Conservation (phyloP, 2,329 filamentous ascomycete species). For the Tolypocladium nubicola region DNA sequence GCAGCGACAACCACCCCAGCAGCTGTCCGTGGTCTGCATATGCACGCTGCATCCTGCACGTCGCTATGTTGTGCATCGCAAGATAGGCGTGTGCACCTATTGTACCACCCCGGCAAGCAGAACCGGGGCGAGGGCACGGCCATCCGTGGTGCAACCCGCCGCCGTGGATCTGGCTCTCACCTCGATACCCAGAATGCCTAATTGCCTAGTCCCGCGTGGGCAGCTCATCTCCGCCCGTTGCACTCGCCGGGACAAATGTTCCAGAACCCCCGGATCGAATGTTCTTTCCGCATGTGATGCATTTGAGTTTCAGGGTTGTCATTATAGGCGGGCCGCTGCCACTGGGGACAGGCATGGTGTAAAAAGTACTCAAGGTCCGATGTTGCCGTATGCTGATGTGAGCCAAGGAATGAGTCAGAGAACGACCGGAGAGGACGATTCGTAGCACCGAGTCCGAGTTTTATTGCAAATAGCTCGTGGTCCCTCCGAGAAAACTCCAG, state of each 20-base stretch:
- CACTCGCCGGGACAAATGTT: not conserved
- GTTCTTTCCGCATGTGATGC: not conserved
- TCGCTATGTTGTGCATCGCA: constrained; percentile 1
- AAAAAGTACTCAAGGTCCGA: not conserved
- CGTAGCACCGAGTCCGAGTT: not conserved
- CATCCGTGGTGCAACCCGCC: not conserved
- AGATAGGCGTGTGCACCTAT: not conserved
- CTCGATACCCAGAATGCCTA: not conserved
- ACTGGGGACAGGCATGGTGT: not conserved
- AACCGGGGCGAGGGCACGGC: not conserved
- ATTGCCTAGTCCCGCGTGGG: not conserved
- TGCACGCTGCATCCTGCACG: constrained; percentile 4
- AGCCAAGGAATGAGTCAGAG: not conserved
- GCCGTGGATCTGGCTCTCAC: not conserved
- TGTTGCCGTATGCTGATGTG: not conserved
- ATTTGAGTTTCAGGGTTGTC: not conserved
- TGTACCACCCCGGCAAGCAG: not conserved
- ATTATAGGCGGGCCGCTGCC: not conserved
- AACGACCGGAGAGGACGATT: not conserved
- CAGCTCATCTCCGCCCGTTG: not conserved
- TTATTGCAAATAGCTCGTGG: no score
- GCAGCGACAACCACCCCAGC: not conserved
- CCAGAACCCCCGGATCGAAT: not conserved
- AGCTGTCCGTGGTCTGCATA: not conserved
- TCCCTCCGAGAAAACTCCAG: no score